Percentiles rank a stretch among this genome's conserved stretches.
Evolutionary conservation across 352 stramenopile species (phyloP).

Genomic region (Phytophthora niederhauseri): DNA sequence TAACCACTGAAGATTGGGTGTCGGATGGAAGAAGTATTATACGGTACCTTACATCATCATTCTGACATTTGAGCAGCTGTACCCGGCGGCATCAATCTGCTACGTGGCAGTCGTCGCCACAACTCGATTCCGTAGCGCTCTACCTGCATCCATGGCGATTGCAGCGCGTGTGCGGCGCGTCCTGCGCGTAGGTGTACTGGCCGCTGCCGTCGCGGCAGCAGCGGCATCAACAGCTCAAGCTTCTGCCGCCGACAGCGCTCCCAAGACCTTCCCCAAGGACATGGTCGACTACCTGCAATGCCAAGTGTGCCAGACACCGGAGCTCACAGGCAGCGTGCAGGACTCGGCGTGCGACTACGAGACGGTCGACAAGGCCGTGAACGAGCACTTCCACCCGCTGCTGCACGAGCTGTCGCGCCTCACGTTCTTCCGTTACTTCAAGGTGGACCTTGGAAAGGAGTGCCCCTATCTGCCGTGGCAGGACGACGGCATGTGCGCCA

Average conservation of each 20-base stretch:
- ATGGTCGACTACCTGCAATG: conserved; percentile 84
- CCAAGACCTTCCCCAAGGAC: conserved; percentile 55
- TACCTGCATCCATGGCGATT: conserved; percentile 11
- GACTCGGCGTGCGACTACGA: conserved; percentile 89
- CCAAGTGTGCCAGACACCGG: conserved; percentile 80
- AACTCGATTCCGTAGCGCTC: neutral
- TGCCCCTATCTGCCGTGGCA: conserved; percentile 88
- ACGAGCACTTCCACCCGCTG: conserved; percentile 83
- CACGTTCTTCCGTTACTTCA: conserved; percentile 95
- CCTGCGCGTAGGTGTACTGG: conserved; percentile 16
- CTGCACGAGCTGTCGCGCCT: conserved; percentile 77
- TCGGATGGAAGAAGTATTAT: too few relatives aligned
- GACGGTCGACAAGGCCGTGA: conserved; percentile 83
- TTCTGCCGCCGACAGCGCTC: conserved; percentile 4
- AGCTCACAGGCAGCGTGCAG: conserved; percentile 80
- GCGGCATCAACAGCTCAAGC: neutral
- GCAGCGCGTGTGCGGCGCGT: conserved; percentile 7
- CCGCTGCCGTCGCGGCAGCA: conserved; percentile 3
- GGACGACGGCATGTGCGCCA: conserved; percentile 91
- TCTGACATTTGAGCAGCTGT: conserved; percentile 1
- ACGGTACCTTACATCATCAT: neutral
- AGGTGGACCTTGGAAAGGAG: conserved; percentile 89
- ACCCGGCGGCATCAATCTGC: neutral
- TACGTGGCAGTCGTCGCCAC: conserved; percentile 22
- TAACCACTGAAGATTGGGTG: too few relatives aligned